Base-by-base conservation (phyloP, 176 grass and related monocot genomes). In the Triticum urartu region DNA sequence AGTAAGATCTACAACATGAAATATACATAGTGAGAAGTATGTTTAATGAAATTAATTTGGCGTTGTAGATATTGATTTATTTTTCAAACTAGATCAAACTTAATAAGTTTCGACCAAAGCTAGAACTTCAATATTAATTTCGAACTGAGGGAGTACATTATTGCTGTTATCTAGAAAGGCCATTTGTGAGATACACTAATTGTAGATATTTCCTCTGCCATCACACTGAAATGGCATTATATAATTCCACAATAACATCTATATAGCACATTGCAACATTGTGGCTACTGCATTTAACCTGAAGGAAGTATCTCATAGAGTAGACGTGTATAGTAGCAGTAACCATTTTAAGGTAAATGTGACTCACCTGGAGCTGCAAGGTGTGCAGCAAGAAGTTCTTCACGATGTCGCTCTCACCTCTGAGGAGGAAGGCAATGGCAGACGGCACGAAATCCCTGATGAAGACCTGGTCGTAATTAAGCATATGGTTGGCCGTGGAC, bases 301-400 rank as follows among this genome's bases (percentile, higher is more conserved):
- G 22, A 63, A 62, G 15, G 20, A 52, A 54, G 50, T 54, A 54
- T 54, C 50, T 54, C 50, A 54, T 0, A 24, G 3, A 74, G 71
- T 8, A 13, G 22, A 38, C 5, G 32, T 77, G 36, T 21, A 81
- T 52, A 64, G 12, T n/a, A 56, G 17, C 62, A 43, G 71, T 7
- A 78, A 68, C 52, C 63, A 78, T 79, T 36, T 21, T 2, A 40
- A 73, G 76, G 34, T 59, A 54, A 2, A 2, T 4, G 71, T 10
- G 39, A 50, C 71, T 85, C 81, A 96, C 97, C 92, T 96, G 90
- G 43, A 99, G 90, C 88, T 99, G 97, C 87, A 96, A 83, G 39
- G 97, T 99, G 75, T 99, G 94, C 62, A 99, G 97, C 39, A 99
- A 87, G 81, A 99, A 99, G 84, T 99, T 96, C 64, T 93, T 93